phyloP scores from a whole-genome alignment of 2,329 filamentous ascomycete species.

The Chrysoporthe deuterocubensis region DNA sequence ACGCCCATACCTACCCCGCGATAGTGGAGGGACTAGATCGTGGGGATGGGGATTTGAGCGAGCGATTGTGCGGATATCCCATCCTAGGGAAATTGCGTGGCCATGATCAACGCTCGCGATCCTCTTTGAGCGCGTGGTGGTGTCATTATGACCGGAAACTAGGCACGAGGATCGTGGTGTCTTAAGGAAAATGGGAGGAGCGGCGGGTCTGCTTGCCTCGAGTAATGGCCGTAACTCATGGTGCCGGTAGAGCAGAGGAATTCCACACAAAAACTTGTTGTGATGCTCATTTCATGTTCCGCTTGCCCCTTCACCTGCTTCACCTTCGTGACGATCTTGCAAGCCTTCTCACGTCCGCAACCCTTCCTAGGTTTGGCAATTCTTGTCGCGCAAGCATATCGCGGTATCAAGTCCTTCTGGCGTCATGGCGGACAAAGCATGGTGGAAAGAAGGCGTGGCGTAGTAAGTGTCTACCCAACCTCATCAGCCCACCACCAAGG shows the following conservation, averaged over 20 bases:
- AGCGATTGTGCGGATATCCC: constrained; percentile 11
- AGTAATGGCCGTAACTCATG: not conserved
- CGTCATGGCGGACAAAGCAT: constrained; percentile 19
- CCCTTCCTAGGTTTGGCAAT: not conserved
- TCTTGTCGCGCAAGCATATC: not conserved
- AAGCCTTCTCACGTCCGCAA: not conserved
- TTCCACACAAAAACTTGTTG: not conserved
- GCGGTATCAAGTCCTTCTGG: not conserved
- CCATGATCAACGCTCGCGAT: constrained; percentile 1
- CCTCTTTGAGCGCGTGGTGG: not conserved
- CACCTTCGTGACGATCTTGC: not conserved
- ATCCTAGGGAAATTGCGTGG: not conserved
- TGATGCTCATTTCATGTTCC: not conserved
- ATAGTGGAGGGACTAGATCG: constrained; percentile 1
- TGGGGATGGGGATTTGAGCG: constrained; percentile 13
- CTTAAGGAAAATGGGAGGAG: not conserved
- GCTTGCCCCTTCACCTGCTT: not conserved
- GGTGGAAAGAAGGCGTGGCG: constrained; percentile 30
- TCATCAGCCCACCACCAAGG: not conserved
- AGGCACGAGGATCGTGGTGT: not conserved
- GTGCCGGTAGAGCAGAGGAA: not conserved
- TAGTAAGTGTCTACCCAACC: constrained; percentile 23
- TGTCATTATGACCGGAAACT: not conserved
- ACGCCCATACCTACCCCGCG: constrained; percentile 9
- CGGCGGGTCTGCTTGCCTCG: not conserved